Evolutionary conservation across 495 filamentous ascomycete species (phyloP), one percentile per base, ranked within the genome.

Genomic region (Talaromyces thailandensis): DNA sequence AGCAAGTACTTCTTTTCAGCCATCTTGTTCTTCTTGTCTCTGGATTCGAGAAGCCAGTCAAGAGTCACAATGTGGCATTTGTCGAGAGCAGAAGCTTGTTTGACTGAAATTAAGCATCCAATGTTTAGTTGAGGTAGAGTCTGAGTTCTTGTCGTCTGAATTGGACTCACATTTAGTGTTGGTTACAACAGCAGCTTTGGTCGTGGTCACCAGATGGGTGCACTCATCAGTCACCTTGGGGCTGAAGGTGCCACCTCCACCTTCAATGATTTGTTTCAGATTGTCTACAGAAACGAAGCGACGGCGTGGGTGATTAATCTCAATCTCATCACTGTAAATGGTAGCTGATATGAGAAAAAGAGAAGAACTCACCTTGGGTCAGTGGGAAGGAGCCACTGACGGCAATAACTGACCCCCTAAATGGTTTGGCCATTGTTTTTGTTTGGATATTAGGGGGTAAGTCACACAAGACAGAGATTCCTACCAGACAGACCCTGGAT

Each of bases 121-220:
- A 56, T 28, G 40, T 24, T 14, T 29, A n/a, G 26, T 21, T 4
- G 35, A 4, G 14, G 35, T 40, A 14, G 32, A 40, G 9, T 40
- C 16, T 29, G 6, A 6, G 35, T 40, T 37, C 3, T 37, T 24
- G 6, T 40, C 0, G 64, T 23, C 11, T 12, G 31, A 43, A 6
- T 26, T 65, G 11, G 18, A 40, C 74, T 66, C 59, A 79, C 77
- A 75, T 62, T 79, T 80, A 29, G 64, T 48, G 9, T 67, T 67
- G 0, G 73, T 68, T 48, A 84, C 86, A 24, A 79, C 76, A 26
- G 79, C 77, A 45, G 87, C 84, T 32, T 69, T 71, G 16, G 78
- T 69, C 1, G 78, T 84, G 0, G 82, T 79, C 23, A 91, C 63
- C 0, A 91, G 69, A 64, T 90, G 86, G 0, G 86, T 91, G 5